Evolutionary conservation across 805 yeast genomes (phyloP), one percentile per base, ranked within the genome.

Genomic region (Candida maesae): DNA sequence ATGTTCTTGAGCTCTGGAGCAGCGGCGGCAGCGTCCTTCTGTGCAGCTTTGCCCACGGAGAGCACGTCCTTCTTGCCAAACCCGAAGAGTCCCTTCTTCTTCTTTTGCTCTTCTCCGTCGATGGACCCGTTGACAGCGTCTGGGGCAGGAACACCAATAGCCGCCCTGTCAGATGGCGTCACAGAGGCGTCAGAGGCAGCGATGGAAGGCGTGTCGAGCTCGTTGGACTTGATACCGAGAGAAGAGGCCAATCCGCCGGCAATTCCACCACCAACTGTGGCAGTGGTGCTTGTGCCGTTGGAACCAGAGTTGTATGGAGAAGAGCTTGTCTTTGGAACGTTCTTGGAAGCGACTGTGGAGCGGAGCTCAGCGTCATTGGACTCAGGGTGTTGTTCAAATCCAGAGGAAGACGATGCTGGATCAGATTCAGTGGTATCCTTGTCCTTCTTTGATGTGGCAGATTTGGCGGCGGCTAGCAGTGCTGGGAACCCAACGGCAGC

Each of bases 1-100:
- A 41, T 27, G 9, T 35, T 17, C 8, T 63, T 61, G 23, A 55
- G 42, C 17, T 57, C 58, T 12, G 61, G 28, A 25, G 28, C 28
- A 25, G 28, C 28, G n/a, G 8, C 12, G 28, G 28, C 61, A 26
- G 39, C 44, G 30, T 42, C 49, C 13, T 41, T 23, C 30, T 33
- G 33, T 3, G 32, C 42, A 19, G 33, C 38, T 30, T 37, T 33
- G 15, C 31, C 41, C 8, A 25, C n/a, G 12, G 28, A 25, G 10
- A 12, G 10, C 6, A 25, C 12, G 28, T 41, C 40, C 35, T 42
- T 42, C 35, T 43, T 44, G 14, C 42, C 36, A 5, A 45, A 24
- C 9, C 43, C 45, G 18, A 42, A 45, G 26, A 45, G 30, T 5
- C 41, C 38, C 14, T 39, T 36, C 42, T 43, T 38, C 42, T 45